A percentile compares a stretch with the other conserved stretches of the same genome.
Conservation (phyloP, 106 monocot species). For the Cymbidium sinense region DNA sequence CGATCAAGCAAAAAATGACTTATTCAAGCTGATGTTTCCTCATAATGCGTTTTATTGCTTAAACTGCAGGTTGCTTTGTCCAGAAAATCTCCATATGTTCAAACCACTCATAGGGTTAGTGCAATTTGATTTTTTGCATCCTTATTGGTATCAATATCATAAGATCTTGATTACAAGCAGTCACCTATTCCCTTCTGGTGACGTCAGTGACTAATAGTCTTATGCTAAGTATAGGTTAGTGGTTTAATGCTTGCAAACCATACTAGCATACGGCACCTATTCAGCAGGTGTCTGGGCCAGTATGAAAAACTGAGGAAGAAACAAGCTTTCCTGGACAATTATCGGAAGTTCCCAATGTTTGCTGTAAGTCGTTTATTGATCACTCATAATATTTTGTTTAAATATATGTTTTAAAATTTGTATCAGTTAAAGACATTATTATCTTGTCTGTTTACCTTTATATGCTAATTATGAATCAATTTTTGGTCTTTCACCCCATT, state of each 20-base stretch:
- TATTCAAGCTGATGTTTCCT: neutral
- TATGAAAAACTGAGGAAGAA: conserved; percentile 95
- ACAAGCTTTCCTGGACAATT: conserved; percentile 91
- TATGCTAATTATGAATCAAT: neutral
- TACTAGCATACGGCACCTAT: conserved; percentile 93
- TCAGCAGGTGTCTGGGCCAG: conserved; percentile 84
- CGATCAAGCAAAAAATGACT: neutral
- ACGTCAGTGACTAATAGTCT: neutral
- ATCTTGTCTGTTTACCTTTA: neutral
- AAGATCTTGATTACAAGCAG: neutral
- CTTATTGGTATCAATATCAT: neutral
- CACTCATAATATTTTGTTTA: neutral
- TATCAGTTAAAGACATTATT: neutral
- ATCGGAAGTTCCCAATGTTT: conserved; percentile 96
- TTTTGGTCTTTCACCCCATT: neutral
- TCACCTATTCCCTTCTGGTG: neutral
- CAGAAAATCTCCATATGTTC: conserved; percentile 96
- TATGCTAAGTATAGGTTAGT: conserved; percentile 53
- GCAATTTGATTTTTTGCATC: neutral
- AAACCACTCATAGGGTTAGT: conserved; percentile 91
- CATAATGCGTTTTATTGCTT: neutral
- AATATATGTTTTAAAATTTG: neutral
- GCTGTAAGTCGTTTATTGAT: conserved; percentile 39
- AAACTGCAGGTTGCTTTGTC: conserved; percentile 84
- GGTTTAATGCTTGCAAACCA: conserved; percentile 99